Evolutionary conservation across 441 rosid genomes (phyloP), one percentile per base, ranked within the genome.

Genomic region (Viola pubescens): DNA sequence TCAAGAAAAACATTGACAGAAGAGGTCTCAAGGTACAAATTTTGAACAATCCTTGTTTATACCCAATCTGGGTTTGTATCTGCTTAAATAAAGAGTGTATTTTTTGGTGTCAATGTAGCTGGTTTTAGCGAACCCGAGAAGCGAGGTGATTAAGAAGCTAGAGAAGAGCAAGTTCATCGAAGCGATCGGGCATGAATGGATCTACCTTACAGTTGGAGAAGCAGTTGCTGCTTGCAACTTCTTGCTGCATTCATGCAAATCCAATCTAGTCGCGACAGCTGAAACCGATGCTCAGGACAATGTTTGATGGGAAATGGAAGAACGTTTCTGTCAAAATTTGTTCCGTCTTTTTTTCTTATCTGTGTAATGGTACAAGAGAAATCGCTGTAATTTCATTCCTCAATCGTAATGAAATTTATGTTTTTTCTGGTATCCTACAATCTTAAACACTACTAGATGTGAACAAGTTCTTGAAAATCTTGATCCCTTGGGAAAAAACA

Each of bases 131-230:
- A 94, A 94, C 68, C 99, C 98, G 10, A 82, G 85, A 75, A 84
- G 88, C 40, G 98, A 94, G 59, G 95, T 91, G 61, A 85, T 81
- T 75, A 91, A 94, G 87, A 90, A 90, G 77, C 70, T 94, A 47
- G 82, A 81, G 66, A 91, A 82, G 73, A 68, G 94, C 4, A 82
- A 87, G 61, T 80, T 82, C 53, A 63, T 82, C 0, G 94, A 85
- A 48, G 71, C 44, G 0, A 60, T 94, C 39, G 95, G 98, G 4
- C 77, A 81, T 48, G 91, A 87, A 58, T 88, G 85, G 98, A 77
- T 88, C 59, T 84, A 81, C 54, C 59, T 90, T 46, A 86, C 97
- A 0, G 91, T 88, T 40, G 95, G 79, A 67, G 95, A 88, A 71
- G 99, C 99, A 4, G 99, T 86, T 26, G 79, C 71, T 62, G 94